A percentile compares a stretch with the other conserved stretches of the same genome.
phyloP scores from a whole-genome alignment of 257 asterid species.

The Solanum pimpinellifolium region DNA sequence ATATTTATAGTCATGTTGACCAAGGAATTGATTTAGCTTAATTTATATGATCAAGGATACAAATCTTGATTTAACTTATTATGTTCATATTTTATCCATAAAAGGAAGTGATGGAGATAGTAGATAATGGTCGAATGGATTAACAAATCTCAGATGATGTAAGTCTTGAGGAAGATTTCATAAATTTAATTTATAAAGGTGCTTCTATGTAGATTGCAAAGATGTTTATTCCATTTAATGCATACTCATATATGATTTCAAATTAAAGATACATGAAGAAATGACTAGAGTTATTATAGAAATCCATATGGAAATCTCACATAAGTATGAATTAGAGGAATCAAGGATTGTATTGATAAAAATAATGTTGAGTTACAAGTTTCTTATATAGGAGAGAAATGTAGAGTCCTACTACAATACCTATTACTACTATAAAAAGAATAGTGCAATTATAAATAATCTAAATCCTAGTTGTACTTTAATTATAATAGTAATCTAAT shows the following conservation, averaged over 20 bases:
- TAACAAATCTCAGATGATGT: background rate
- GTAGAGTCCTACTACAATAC: too few relatives aligned
- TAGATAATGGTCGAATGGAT: background rate
- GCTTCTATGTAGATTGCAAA: background rate
- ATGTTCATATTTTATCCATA: background rate
- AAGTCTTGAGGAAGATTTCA: background rate
- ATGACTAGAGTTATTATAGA: background rate
- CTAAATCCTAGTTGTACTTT: too few relatives aligned
- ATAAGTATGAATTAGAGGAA: too few relatives aligned
- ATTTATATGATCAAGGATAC: background rate
- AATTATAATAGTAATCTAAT: too few relatives aligned
- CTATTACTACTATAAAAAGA: too few relatives aligned
- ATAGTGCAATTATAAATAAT: too few relatives aligned
- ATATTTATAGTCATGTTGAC: background rate
- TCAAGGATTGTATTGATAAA: too few relatives aligned
- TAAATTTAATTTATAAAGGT: background rate
- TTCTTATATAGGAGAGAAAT: too few relatives aligned
- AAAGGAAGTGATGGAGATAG: background rate
- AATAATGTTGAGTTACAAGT: too few relatives aligned
- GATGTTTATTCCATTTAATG: background rate
- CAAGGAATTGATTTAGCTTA: background rate
- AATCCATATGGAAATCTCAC: too few relatives aligned
- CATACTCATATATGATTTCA: background rate
- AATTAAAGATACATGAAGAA: background rate
- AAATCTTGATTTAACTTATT: background rate